Percentiles rank a stretch among this genome's conserved stretches.
Evolutionary conservation across 768 basidiomycete genomes (phyloP).

Genomic region (Rhizopogon vesiculosus): DNA sequence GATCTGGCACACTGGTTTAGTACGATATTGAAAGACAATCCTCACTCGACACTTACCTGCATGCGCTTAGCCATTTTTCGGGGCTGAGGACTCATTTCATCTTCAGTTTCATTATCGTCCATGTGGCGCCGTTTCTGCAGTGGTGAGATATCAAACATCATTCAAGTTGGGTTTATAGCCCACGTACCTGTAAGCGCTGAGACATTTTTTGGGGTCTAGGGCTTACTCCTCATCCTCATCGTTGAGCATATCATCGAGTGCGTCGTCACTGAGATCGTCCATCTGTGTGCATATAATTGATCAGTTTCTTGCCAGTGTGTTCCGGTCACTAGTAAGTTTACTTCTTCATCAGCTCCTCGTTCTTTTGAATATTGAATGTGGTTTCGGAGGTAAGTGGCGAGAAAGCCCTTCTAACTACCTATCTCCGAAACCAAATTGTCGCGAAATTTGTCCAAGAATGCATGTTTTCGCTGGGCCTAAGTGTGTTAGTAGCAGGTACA

Average conservation of each 20-base stretch:
- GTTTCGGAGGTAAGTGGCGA: neutral
- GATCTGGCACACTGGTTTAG: no score
- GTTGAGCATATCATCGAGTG: no score
- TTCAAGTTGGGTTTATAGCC: no score
- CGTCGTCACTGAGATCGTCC: neutral
- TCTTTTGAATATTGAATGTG: neutral
- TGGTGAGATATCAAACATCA: no score
- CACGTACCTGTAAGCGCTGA: no score
- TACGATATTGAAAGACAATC: no score
- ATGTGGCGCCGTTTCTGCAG: no score
- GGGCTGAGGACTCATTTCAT: neutral
- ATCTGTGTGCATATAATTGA: neutral
- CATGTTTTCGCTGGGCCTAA: neutral
- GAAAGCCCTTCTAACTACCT: no score
- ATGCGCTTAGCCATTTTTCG: neutral
- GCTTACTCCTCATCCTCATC: no score
- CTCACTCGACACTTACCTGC: no score
- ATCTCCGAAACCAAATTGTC: no score
- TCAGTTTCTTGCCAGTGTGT: neutral
- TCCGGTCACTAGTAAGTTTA: neutral
- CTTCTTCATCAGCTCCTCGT: neutral
- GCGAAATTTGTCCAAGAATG: neutral
- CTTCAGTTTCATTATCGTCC: neutral
- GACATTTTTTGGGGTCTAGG: no score
- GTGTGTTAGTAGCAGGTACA: neutral